phyloP scores from a whole-genome alignment of 371 early-diverging fungal genomes.

The Gilbertella persicaria region DNA sequence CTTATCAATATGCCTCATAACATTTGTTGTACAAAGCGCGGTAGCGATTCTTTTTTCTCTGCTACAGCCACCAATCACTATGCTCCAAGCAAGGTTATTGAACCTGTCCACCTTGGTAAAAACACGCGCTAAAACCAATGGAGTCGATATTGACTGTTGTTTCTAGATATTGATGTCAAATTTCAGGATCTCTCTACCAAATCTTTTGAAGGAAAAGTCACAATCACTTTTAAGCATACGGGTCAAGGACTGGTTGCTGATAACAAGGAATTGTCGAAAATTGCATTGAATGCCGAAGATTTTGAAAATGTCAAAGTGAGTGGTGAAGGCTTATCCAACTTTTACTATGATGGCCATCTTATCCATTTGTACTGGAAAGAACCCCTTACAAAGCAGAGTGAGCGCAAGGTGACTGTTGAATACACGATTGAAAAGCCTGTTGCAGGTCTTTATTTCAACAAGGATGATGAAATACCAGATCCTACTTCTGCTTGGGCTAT shows the following conservation, averaged over 20 bases:
- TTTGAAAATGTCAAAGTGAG: conserved; percentile 35
- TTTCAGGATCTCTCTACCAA: conserved; percentile 30
- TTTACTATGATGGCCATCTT: conserved; percentile 44
- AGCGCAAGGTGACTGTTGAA: conserved; percentile 38
- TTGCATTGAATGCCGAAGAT: conserved; percentile 37
- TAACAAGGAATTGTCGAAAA: conserved; percentile 10
- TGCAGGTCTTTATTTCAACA: conserved; percentile 36
- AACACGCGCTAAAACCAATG: too few relatives aligned
- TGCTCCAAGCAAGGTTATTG: conserved; percentile 45
- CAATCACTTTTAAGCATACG: conserved; percentile 32
- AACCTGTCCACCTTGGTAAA: conserved; percentile 46
- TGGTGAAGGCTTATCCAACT: conserved; percentile 22
- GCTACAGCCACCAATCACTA: conserved; percentile 34
- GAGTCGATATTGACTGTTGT: too few relatives aligned
- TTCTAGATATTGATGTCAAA: conserved; percentile 36
- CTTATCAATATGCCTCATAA: neutral
- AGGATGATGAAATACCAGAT: conserved; percentile 13
- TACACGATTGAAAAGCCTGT: conserved; percentile 48
- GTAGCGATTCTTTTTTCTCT: conserved; percentile 19
- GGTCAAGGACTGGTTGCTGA: conserved; percentile 15
- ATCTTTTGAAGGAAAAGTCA: conserved; percentile 22
- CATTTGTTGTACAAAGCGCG: conserved; percentile 2
- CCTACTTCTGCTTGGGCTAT: conserved; percentile 17
- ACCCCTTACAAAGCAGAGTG: conserved; percentile 34
- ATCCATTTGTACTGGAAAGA: conserved; percentile 37